Evolutionary conservation across 2,329 filamentous ascomycete species (phyloP).

Genomic region (Anthostomella pinea): DNA sequence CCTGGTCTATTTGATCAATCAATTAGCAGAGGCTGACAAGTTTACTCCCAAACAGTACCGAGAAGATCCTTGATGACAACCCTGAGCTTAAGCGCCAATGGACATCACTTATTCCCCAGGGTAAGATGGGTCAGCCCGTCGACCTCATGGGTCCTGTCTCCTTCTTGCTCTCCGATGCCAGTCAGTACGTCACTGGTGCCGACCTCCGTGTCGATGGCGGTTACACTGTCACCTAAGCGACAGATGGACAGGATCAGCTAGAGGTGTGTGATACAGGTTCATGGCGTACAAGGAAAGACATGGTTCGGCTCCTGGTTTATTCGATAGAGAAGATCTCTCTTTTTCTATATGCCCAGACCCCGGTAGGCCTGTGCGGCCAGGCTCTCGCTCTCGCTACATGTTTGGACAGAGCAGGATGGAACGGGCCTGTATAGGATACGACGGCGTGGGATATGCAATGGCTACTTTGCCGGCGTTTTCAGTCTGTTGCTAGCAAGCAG

Average conservation of each 20-base stretch:
- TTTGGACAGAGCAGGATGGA: too few relatives aligned
- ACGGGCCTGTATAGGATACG: too few relatives aligned
- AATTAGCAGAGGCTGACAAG: conserved; percentile 11
- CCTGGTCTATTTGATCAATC: conserved; percentile 1
- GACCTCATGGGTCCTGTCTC: conserved; percentile 93
- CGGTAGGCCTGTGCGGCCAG: too few relatives aligned
- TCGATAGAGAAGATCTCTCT: too few relatives aligned
- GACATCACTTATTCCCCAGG: conserved; percentile 87
- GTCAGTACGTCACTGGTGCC: conserved; percentile 68
- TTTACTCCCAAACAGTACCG: conserved; percentile 57
- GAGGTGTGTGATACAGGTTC: too few relatives aligned
- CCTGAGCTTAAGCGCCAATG: conserved; percentile 86
- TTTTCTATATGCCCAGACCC: too few relatives aligned
- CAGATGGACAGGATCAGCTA: not conserved
- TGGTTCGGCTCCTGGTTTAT: too few relatives aligned
- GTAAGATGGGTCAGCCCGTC: conserved; percentile 88
- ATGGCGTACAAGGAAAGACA: too few relatives aligned
- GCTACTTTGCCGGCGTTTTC: too few relatives aligned
- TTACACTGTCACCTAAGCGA: conserved; percentile 78
- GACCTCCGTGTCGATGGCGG: conserved; percentile 82
- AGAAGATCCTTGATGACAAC: conserved; percentile 92
- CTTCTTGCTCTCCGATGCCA: conserved; percentile 79
- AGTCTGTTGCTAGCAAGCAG: too few relatives aligned
- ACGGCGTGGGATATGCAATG: too few relatives aligned
- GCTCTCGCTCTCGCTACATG: too few relatives aligned